Percentiles rank a stretch among this genome's conserved stretches.
These are phyloP conservation scores for Pichia sp. DNA, from an alignment of 1,139 yeast genomes.

Conservation along the genomic window DNA sequence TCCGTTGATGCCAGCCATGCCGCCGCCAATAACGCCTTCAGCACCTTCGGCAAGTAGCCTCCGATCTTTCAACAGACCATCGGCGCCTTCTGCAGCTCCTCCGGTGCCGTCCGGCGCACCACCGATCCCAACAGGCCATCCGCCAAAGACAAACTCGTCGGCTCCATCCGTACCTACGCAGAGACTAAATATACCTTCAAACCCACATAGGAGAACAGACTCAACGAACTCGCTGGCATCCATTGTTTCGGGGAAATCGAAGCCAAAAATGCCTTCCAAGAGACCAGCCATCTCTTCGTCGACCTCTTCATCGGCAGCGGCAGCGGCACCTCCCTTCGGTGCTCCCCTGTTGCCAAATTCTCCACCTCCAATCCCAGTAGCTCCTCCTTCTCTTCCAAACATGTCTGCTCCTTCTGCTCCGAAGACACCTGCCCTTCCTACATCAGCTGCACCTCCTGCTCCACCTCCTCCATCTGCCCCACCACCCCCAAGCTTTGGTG, in stretches of 20 bases:
- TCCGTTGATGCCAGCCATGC: constrained; percentile 16
- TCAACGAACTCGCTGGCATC: constrained; percentile 8
- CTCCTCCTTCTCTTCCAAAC: constrained; percentile 20
- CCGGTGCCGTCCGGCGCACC: constrained; percentile 13
- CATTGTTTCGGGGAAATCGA: constrained; percentile 16
- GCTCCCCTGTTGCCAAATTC: constrained; percentile 23
- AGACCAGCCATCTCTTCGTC: constrained; percentile 25
- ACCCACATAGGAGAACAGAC: constrained; percentile 3
- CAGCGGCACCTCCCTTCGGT: constrained; percentile 1
- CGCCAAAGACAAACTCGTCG: constrained; percentile 18
- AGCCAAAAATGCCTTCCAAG: constrained; percentile 33
- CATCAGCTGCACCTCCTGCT: not conserved
- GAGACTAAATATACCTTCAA: constrained; percentile 1
- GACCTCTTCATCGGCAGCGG: not conserved
- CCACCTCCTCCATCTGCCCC: constrained; percentile 15
- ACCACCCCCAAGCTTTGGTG: not conserved
- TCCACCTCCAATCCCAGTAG: constrained; percentile 42
- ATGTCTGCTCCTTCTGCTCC: constrained; percentile 19
- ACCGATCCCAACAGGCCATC: constrained; percentile 10
- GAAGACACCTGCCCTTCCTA: not conserved
- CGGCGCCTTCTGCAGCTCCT: constrained; percentile 16
- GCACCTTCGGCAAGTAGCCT: too few species aligned
- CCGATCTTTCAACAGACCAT: constrained; percentile 11
- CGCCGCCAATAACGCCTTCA: constrained; percentile 5
- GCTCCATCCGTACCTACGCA: constrained; percentile 8